These are phyloP conservation scores for Arthroderma sp. DNA, from an alignment of 2,329 filamentous ascomycete genomes.

Conservation along the genomic window DNA sequence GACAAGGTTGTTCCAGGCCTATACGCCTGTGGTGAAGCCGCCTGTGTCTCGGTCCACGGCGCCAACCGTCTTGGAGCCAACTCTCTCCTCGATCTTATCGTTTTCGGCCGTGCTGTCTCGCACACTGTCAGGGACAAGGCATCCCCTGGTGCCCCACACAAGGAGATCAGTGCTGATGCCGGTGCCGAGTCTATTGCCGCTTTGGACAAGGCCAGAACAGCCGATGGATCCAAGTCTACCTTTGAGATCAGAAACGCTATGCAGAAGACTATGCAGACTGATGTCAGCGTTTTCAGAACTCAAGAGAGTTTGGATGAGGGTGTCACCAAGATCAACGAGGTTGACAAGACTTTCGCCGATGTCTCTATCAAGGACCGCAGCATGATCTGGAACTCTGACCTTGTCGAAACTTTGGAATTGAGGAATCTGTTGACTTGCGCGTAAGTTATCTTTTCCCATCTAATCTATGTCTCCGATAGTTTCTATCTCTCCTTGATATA, in stretches of 20 bases:
- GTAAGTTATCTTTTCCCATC: constrained; percentile 45
- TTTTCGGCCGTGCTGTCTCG: constrained; percentile 93
- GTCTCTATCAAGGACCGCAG: constrained; percentile 95
- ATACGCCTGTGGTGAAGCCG: constrained; percentile 92
- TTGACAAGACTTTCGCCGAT: constrained; percentile 67
- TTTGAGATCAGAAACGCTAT: constrained; percentile 79
- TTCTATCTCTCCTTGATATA: neutral
- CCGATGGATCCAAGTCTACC: constrained; percentile 74
- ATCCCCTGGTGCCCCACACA: constrained; percentile 66
- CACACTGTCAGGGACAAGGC: constrained; percentile 96
- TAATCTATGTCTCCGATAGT: neutral
- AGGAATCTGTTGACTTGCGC: constrained; percentile 94
- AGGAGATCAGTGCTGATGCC: constrained; percentile 70
- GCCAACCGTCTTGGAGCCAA: constrained; percentile 97
- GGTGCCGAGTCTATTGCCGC: constrained; percentile 77
- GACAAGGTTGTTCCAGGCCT: constrained; percentile 91
- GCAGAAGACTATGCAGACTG: constrained; percentile 98
- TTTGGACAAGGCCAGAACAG: constrained; percentile 73
- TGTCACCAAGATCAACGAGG: constrained; percentile 73
- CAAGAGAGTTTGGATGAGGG: constrained; percentile 89
- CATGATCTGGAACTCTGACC: constrained; percentile 99
- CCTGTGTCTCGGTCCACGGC: constrained; percentile 94
- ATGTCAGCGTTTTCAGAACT: constrained; percentile 92
- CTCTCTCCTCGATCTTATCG: constrained; percentile 92
- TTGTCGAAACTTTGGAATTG: constrained; percentile 91